Percentiles rank a stretch among this genome's conserved stretches.
Evolutionary conservation across 192 early-diverging fungal species (phyloP).

Genomic region (Gryganskiella cystojenkinii): DNA sequence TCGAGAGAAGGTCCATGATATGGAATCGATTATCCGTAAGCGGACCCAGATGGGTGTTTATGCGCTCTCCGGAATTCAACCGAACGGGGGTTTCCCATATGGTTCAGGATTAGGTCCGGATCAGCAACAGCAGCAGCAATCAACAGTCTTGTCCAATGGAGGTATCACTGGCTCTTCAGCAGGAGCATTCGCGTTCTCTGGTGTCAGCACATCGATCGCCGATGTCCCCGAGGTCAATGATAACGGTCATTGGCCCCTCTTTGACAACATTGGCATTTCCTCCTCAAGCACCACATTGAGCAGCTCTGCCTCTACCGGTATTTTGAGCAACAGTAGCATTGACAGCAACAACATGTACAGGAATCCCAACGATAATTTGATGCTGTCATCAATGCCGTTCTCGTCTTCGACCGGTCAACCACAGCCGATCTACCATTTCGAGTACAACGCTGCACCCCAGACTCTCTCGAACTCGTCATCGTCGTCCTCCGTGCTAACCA

Average conservation of each 20-base stretch:
- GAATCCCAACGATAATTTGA: no score
- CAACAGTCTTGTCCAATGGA: not conserved
- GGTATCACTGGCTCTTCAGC: no score
- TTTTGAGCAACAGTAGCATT: no score
- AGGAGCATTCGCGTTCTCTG: no score
- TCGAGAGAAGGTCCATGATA: conserved; percentile 18
- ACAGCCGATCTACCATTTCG: conserved; percentile 12
- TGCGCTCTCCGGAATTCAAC: conserved; percentile 20
- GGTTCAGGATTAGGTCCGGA: not conserved
- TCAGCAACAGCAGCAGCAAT: not conserved
- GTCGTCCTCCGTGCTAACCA: not conserved
- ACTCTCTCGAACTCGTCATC: not conserved
- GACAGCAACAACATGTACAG: no score
- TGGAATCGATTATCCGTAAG: conserved; percentile 27
- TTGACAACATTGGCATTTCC: no score
- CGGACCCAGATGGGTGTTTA: conserved; percentile 38
- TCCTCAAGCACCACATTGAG: no score
- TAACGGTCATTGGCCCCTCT: no score
- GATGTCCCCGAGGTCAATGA: no score
- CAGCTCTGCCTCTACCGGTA: no score
- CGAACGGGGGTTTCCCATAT: conserved; percentile 19
- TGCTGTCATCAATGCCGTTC: not conserved
- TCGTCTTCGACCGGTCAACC: not conserved
- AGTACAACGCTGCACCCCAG: not conserved
- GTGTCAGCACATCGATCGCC: no score